Conservation (phyloP, 305 asterid genomes). For the Solanum chacoense region DNA sequence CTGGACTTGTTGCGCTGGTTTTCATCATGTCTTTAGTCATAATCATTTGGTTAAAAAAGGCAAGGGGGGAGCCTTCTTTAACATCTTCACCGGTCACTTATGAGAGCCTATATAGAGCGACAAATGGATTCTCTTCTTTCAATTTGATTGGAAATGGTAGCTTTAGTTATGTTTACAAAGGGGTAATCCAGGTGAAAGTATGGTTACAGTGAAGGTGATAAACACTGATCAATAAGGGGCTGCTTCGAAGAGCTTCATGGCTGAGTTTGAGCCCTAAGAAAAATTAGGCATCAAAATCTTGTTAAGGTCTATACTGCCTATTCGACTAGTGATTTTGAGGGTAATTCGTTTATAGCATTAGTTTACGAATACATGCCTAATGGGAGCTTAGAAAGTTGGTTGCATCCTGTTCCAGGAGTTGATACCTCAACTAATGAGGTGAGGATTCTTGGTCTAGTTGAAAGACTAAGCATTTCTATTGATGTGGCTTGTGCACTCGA, state of each 20-base stretch:
- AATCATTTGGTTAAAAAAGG: background rate
- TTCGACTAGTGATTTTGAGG: constrained; percentile 14
- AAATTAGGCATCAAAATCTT: constrained; percentile 22
- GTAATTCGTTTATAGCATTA: constrained; percentile 21
- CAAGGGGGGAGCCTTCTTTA: background rate
- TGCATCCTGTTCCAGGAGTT: constrained; percentile 1
- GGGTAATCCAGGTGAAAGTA: background rate
- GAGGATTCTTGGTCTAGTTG: background rate
- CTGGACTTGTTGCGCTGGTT: constrained; percentile 2
- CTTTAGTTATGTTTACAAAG: constrained; percentile 9
- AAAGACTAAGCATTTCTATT: constrained; percentile 20
- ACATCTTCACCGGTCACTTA: constrained; percentile 1
- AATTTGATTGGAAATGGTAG: constrained; percentile 10
- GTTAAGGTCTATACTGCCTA: constrained; percentile 17
- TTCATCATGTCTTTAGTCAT: background rate
- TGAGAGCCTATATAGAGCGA: constrained; percentile 1
- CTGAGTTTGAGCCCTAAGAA: constrained; percentile 24
- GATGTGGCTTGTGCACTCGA: constrained; percentile 28
- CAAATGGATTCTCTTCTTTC: constrained; percentile 4
- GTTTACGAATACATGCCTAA: constrained; percentile 13
- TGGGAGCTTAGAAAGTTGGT: constrained; percentile 25
- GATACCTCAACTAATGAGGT: background rate
- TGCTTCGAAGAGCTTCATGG: constrained; percentile 15
- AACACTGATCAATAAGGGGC: constrained; percentile 17
- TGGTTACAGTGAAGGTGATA: constrained; percentile 24